Percentiles rank a stretch among this genome's conserved stretches.
phyloP scores from a whole-genome alignment of 2,329 filamentous ascomycete genomes.

The Fusarium sp. region DNA sequence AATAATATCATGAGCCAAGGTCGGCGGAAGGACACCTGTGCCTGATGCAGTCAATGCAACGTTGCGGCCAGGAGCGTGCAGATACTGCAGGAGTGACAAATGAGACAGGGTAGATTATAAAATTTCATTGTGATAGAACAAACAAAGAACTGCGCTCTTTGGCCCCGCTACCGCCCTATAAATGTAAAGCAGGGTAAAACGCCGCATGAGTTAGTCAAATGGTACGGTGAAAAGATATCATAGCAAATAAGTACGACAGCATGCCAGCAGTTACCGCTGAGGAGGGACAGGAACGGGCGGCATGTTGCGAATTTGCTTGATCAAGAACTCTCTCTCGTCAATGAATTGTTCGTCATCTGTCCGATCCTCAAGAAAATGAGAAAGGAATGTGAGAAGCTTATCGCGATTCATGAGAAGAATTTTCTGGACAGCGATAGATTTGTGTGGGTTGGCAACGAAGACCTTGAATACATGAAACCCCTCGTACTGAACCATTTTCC shows the following conservation, averaged over 20 bases:
- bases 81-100: conserved; percentile 22
- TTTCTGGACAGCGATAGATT: conserved; percentile 94
- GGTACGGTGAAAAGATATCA: conserved; percentile 14
- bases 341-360: conserved; percentile 99
- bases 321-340: conserved; percentile 95
- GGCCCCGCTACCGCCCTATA: conserved; percentile 18
- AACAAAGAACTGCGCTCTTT: conserved; percentile 20
- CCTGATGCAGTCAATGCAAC: conserved; percentile 20
- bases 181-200: conserved; percentile 19
- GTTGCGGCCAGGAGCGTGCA: conserved; percentile 3
- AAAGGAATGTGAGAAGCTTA: conserved; percentile 87
- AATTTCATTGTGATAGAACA: conserved; percentile 29
- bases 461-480: conserved; percentile 99
- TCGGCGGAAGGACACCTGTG: conserved; percentile 23
- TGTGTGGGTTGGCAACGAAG: conserved; percentile 98
- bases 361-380: conserved; percentile 91
- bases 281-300: conserved; percentile 66
- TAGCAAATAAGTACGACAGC: neutral
- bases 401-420: conserved; percentile 97
- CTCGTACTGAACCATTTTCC: conserved; percentile 99
- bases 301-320: conserved; percentile 88
- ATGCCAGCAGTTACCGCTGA: conserved; percentile 53
- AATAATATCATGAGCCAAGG: conserved; percentile 42
- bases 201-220: conserved; percentile 20
- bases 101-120: conserved; percentile 20